Percentiles rank a stretch among this genome's conserved stretches.
Evolutionary conservation across 2,329 filamentous ascomycete species (phyloP).

Genomic region (Trichophyton verrucosum): DNA sequence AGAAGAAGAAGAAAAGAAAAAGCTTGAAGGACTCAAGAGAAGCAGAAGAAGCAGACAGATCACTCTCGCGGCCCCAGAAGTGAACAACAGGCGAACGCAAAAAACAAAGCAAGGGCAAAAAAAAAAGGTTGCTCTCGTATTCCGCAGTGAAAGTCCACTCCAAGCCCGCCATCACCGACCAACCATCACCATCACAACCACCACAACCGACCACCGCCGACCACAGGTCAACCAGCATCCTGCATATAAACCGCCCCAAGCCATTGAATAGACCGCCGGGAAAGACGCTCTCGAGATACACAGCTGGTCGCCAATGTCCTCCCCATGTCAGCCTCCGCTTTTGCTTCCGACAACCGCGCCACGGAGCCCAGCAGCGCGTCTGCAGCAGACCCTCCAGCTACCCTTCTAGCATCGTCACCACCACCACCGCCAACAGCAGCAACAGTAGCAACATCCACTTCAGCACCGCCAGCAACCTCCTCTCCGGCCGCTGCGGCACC

Average conservation of each 20-base stretch:
- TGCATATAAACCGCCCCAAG: neutral
- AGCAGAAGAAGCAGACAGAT: no score
- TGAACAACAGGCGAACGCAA: no score
- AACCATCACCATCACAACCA: neutral
- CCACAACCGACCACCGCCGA: neutral
- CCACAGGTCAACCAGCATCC: neutral
- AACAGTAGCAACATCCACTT: neutral
- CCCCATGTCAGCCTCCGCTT: conserved; percentile 39
- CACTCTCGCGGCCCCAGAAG: no score
- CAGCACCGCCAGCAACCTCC: neutral
- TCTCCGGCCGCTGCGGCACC: neutral
- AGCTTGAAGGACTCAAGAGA: no score
- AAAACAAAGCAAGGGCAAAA: no score
- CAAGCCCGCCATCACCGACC: neutral
- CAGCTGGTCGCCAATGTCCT: conserved; percentile 35
- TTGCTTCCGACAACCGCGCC: conserved; percentile 31
- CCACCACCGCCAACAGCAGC: neutral
- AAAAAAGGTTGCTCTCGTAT: no score
- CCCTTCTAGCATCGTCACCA: no score
- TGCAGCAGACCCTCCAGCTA: neutral
- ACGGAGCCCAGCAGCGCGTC: conserved; percentile 14
- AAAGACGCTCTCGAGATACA: neutral
- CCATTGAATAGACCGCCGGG: neutral
- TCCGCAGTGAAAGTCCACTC: neutral
- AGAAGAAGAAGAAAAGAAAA: no score